Base-by-base conservation (phyloP, 2,329 filamentous ascomycete species). In the Ceratocystis destructans region DNA sequence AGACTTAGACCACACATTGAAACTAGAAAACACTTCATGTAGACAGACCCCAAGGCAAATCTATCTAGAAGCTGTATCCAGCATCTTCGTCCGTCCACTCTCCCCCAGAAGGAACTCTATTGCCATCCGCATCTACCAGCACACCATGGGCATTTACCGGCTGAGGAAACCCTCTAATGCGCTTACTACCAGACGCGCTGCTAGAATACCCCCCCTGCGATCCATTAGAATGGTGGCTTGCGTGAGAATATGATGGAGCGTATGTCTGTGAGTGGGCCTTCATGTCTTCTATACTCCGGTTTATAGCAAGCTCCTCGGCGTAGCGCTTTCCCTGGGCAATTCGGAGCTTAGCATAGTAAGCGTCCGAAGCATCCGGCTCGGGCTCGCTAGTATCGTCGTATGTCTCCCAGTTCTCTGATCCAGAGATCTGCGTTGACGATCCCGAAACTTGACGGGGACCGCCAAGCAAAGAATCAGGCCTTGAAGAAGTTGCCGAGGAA, bases 361-460 rank as follows among this genome's bases (percentile, higher is more conserved):
- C 81, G 68, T 94, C 89, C 3, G 86, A 86, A 0, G 83, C 83
- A 73, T 96, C 91, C 28, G 82, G 80, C 71, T 90, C 88, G 0
- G 87, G 84, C 72, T 90, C 87, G 69, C 87, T 90, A 70, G 82
- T 85, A 74, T 96, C 90, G 71, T 94, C 92, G 72, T 94, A 97
- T 8, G 92, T 96, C 76, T 97, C 93, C 93, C 93, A 97, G 74
- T 97, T 97, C 76, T 97, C 93, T 2, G 90, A 96, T 28, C 89
- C 90, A 4, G 89, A 90, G 31, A 88, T 81, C 25, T 81, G 81
- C 1, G 88, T 90, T n/a, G 89, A 92, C 17, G 69, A 62, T 62
- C 70, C 71, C 2, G 76, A 77, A 17, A 87, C 86, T 71, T 93
- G 89, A 61, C 90, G 80, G 0, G 79, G 79, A 25, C 48, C 65